phyloP scores from a whole-genome alignment of 2,329 filamentous ascomycete species.

The Hymenotorrendiella dingleyae region DNA sequence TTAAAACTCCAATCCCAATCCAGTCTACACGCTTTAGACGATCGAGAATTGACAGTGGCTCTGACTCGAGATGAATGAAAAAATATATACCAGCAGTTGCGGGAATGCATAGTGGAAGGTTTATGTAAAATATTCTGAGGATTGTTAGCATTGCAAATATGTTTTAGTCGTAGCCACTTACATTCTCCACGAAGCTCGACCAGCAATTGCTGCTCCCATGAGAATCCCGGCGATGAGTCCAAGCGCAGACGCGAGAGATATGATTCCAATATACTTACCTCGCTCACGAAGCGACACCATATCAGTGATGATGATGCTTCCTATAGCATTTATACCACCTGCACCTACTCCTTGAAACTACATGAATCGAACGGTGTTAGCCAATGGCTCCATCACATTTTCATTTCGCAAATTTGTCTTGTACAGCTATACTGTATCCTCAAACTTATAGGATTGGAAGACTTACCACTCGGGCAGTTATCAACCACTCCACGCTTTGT shows the following conservation, averaged over 20 bases:
- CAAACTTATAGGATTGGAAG: too few relatives aligned
- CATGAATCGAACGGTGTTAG: too few relatives aligned
- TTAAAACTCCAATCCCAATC: conserved; percentile 53
- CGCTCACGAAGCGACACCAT: conserved; percentile 43
- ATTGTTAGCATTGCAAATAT: not conserved
- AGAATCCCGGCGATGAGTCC: conserved; percentile 12
- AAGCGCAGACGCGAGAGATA: conserved; percentile 16
- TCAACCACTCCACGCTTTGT: conserved; percentile 12
- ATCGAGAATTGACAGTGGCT: conserved; percentile 5
- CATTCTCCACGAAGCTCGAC: conserved; percentile 13
- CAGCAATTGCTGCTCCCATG: conserved; percentile 12
- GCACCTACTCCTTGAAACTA: conserved; percentile 38
- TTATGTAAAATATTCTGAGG: conserved; percentile 15
- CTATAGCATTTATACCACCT: conserved; percentile 39
- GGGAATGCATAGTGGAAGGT: conserved; percentile 14
- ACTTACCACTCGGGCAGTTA: conserved; percentile 11
- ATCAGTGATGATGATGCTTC: conserved; percentile 45
- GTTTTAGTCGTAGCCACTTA: not conserved
- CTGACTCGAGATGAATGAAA: conserved; percentile 9
- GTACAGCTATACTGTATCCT: too few relatives aligned
- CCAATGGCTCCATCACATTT: too few relatives aligned
- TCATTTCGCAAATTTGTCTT: too few relatives aligned
- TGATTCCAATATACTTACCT: conserved; percentile 36
- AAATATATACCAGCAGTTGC: conserved; percentile 7
- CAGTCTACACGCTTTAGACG: conserved; percentile 50